Evolutionary conservation across 2,329 filamentous ascomycete genomes (phyloP).

Genomic region (Paraconiothyrium sp.): DNA sequence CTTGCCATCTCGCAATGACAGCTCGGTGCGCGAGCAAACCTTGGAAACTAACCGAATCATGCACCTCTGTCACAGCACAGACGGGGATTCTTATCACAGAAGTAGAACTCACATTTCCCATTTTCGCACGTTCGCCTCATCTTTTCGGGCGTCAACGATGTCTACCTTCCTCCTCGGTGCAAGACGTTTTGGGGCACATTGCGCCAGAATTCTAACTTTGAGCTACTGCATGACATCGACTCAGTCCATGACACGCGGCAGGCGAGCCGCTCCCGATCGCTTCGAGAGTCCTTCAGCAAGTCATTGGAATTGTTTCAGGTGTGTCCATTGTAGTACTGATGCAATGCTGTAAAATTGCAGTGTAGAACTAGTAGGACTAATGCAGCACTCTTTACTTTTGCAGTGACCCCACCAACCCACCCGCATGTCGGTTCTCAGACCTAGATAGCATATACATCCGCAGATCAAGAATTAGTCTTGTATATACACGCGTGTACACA

Average conservation of each 20-base stretch:
- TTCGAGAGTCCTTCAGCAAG: neutral
- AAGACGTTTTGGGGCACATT: neutral
- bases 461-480: too few relatives aligned
- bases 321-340: neutral
- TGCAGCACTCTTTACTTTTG: neutral
- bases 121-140: neutral
- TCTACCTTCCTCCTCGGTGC: neutral
- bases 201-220: neutral
- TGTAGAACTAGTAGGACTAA: neutral
- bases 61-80: constrained; percentile 4
- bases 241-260: constrained; percentile 2
- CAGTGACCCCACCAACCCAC: too few relatives aligned
- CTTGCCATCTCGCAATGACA: neutral
- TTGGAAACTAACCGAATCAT: neutral
- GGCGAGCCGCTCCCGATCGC: neutral
- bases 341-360: neutral
- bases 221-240: constrained; percentile 22
- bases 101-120: too few relatives aligned
- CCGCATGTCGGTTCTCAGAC: too few relatives aligned
- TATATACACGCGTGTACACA: too few relatives aligned
- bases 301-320: neutral
- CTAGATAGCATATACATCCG: too few relatives aligned
- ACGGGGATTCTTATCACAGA: neutral
- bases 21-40: neutral
- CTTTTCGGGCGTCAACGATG: neutral